Percentiles rank a stretch among this genome's conserved stretches.
phyloP scores from a whole-genome alignment of 257 asterid species.

The Nicotiana tomentosiformis region DNA sequence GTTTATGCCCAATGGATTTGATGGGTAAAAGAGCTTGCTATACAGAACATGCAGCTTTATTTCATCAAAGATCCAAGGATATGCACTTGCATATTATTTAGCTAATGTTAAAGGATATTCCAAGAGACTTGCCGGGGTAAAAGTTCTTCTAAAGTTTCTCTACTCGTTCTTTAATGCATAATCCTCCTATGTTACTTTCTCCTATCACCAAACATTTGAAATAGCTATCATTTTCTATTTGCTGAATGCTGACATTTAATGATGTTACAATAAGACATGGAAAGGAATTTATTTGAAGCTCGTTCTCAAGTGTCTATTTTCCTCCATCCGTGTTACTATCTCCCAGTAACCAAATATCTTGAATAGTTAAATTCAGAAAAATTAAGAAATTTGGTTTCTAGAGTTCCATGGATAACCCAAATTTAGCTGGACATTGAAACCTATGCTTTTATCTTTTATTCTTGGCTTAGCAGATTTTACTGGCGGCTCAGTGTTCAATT shows the following conservation, averaged over 20 bases:
- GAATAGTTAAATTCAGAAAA: not conserved
- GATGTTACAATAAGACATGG: not conserved
- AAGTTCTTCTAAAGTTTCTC: not conserved
- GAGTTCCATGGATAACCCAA: not conserved
- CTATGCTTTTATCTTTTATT: not conserved
- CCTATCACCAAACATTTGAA: not conserved
- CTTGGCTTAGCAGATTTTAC: not conserved
- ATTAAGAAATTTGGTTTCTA: not conserved
- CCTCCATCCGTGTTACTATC: not conserved
- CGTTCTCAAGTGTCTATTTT: not conserved
- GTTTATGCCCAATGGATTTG: not conserved
- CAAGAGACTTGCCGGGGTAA: not conserved
- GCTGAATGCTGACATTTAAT: not conserved
- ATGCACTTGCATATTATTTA: not conserved
- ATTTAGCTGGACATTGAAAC: not conserved
- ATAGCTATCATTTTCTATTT: not conserved
- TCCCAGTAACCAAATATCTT: not conserved
- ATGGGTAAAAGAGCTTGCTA: not conserved
- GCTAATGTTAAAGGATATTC: not conserved
- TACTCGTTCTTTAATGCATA: not conserved
- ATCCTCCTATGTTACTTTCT: not conserved
- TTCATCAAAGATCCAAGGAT: not conserved
- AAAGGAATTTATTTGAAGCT: not conserved
- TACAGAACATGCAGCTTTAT: not conserved
- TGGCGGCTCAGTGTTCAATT: not conserved